phyloP scores from a whole-genome alignment of 768 basidiomycete species.

The Russula sp. region DNA sequence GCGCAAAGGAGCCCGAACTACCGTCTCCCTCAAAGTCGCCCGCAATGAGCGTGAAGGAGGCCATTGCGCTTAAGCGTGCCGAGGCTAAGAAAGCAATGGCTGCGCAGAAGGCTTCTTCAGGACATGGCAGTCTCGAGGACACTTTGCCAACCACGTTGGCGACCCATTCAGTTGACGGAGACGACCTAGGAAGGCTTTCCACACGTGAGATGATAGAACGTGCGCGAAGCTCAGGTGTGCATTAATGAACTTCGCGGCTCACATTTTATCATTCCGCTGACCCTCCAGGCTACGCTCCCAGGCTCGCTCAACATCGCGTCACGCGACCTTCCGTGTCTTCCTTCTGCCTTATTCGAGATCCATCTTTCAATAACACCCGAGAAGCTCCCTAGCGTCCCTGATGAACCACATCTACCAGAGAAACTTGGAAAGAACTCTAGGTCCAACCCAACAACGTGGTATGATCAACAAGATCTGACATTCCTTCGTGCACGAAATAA shows the following conservation, averaged over 20 bases:
- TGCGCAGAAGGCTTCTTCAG: constrained; percentile 23
- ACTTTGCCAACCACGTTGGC: constrained; percentile 30
- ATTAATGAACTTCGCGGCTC: background rate
- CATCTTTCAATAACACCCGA: constrained; percentile 72
- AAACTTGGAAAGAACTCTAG: constrained; percentile 30
- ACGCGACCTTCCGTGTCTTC: constrained; percentile 63
- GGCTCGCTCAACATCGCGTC: constrained; percentile 71
- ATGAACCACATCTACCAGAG: constrained; percentile 45
- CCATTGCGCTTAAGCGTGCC: constrained; percentile 70
- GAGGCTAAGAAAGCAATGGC: constrained; percentile 58
- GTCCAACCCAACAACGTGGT: constrained; percentile 52
- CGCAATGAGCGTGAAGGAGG: constrained; percentile 57
- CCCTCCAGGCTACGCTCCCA: constrained; percentile 35
- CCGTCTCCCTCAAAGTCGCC: constrained; percentile 29
- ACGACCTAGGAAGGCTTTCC: constrained; percentile 57
- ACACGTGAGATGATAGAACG: constrained; percentile 71
- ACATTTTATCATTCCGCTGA: constrained; percentile 33
- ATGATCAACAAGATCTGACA: constrained; percentile 71
- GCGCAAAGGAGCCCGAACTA: background rate
- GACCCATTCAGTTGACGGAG: constrained; percentile 33
- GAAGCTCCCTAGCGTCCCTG: constrained; percentile 53
- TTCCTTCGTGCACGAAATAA: constrained; percentile 76
- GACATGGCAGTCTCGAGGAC: constrained; percentile 39
- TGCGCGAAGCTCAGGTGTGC: constrained; percentile 66
- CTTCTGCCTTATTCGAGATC: constrained; percentile 71